phyloP scores from a whole-genome alignment of 2,329 filamentous ascomycete species.

The Berkeleyomyces rouxiae region DNA sequence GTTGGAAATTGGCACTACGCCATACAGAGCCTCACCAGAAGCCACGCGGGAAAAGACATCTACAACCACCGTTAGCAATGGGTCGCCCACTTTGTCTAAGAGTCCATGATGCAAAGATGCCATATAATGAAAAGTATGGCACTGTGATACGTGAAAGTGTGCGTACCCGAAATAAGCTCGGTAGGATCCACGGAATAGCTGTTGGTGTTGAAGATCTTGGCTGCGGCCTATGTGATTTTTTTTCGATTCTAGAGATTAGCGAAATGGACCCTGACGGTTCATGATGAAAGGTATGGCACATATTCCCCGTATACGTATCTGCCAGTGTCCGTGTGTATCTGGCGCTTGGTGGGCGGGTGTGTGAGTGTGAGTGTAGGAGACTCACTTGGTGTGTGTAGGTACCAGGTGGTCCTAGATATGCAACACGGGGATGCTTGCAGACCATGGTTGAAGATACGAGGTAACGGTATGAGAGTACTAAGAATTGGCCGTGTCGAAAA shows the following conservation, averaged over 20 bases:
- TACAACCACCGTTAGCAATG: slow-evolving; percentile 18
- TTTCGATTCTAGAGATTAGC: neutral
- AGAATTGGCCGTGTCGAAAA: too few species aligned
- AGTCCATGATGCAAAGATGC: neutral
- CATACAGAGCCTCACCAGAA: slow-evolving; percentile 43
- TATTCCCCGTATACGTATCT: slow-evolving; percentile 12
- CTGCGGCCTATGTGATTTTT: slow-evolving; percentile 24
- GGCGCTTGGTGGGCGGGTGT: neutral
- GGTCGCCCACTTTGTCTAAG: neutral
- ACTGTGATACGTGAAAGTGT: neutral
- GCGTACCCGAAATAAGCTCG: slow-evolving; percentile 32
- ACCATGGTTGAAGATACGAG: slow-evolving; percentile 17
- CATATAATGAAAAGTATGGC: neutral
- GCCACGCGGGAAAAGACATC: slow-evolving; percentile 74
- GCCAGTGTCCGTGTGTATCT: neutral
- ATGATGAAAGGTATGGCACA: neutral
- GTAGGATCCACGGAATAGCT: slow-evolving; percentile 34
- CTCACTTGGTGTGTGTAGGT: slow-evolving; percentile 36
- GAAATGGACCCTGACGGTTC: neutral
- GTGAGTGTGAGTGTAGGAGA: neutral
- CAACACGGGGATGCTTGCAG: slow-evolving; percentile 23
- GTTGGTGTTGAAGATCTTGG: slow-evolving; percentile 31
- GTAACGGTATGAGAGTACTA: too few species aligned
- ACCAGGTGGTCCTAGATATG: slow-evolving; percentile 32
- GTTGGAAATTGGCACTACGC: slow-evolving; percentile 91